Percentiles rank a stretch among this genome's conserved stretches.
Conservation (phyloP, 2,329 filamentous ascomycete species). For the Trichoderma breve region DNA sequence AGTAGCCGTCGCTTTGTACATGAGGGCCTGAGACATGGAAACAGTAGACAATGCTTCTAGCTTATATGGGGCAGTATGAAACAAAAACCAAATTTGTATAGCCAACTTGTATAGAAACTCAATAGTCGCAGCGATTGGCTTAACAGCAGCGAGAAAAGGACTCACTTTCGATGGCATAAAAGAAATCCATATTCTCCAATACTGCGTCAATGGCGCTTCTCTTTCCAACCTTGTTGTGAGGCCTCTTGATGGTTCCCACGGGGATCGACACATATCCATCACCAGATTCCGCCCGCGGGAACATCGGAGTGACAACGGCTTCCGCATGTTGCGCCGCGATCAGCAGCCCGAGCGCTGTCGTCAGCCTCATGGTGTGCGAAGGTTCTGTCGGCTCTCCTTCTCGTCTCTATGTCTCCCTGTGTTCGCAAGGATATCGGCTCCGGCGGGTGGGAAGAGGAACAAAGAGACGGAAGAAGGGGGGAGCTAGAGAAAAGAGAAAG, state of each 20-base stretch:
- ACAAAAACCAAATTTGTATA: neutral
- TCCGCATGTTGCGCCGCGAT: slow-evolving; percentile 15
- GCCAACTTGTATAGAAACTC: neutral
- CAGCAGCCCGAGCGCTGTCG: slow-evolving; percentile 20
- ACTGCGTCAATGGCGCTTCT: slow-evolving; percentile 31
- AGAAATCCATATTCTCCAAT: slow-evolving; percentile 39
- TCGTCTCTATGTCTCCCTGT: neutral
- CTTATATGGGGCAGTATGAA: neutral
- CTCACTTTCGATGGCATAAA: slow-evolving; percentile 40
- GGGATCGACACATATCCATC: slow-evolving; percentile 40
- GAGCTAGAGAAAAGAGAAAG: neutral
- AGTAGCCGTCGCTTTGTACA: neutral
- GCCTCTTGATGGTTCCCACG: slow-evolving; percentile 33
- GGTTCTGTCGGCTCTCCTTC: neutral
- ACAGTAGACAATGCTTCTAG: neutral
- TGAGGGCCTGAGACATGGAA: neutral
- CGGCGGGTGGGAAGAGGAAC: neutral
- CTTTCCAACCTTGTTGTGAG: slow-evolving; percentile 27
- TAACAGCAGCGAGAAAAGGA: too few species aligned
- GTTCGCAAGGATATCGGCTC: neutral
- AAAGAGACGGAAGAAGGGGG: neutral
- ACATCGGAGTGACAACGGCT: slow-evolving; percentile 17
- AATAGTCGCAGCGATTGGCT: neutral
- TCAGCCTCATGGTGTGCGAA: slow-evolving; percentile 21
- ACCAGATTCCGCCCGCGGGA: slow-evolving; percentile 33